Base-by-base conservation (phyloP, 2,329 filamentous ascomycete genomes). In the Neofusicoccum cordaticola region DNA sequence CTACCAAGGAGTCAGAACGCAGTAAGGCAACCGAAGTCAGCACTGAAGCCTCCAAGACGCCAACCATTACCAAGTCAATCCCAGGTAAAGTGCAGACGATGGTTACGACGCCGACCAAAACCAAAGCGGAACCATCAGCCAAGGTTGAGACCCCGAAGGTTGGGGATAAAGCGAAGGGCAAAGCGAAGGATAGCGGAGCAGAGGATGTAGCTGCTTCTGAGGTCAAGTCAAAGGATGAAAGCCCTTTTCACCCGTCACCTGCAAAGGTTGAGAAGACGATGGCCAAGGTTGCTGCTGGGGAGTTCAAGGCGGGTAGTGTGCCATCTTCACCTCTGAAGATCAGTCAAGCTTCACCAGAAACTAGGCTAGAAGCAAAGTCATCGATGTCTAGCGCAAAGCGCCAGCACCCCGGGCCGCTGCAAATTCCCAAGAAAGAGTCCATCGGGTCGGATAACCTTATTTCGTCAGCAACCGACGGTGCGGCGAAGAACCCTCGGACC, bases 401-500 rank as follows among this genome's bases (percentile, higher is more conserved):
- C 8, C 63, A 65, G 41, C 63, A 65, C 31, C 63, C 63, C 0
- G 63, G 63, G 4, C 53, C 56, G 35, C 17, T 65, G 15, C 56
- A 65, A 19, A 65, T 65, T 11, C 63, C 64, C 4, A 66, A 62
- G 45, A 60, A 62, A 48, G 58, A 65, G 12, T 13, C 47, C 3
- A 41, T 61, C 4, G 34, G 15, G 12, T 35, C 47, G 13, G 63
- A 65, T 3, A 50, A 11, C 9, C 27, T 31, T 15, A 9, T 53
- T 44, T 56, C 50, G 3, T 17, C 63, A 1, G 19, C 34, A 31
- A n/a, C 63, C 4, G 75, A 74, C 12, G 22, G 65, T 31, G 71
- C 70, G 51, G 34, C 69, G 2, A 77, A 73, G 57, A 70, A 62
- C 37, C 47, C 66, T 52, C 73, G 74, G 27, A 65, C 69, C 7